Conservation (phyloP, 1,139 yeast species). For the Oligophagozyma castellii region DNA sequence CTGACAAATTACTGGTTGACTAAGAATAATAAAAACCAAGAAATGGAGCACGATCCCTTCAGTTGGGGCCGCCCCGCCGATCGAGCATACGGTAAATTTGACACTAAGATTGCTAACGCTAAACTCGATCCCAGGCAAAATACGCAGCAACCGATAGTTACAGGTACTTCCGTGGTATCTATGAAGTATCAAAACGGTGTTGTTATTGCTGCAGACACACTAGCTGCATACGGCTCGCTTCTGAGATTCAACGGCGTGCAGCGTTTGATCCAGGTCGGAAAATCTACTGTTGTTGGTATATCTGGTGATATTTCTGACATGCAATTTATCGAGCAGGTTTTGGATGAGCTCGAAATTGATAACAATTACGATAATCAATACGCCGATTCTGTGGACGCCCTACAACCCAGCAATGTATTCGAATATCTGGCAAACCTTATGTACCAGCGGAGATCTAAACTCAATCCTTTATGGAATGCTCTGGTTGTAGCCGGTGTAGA, state of each 20-base stretch:
- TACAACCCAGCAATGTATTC: constrained; percentile 78
- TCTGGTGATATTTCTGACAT: constrained; percentile 93
- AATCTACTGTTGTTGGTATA: constrained; percentile 78
- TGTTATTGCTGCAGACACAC: constrained; percentile 86
- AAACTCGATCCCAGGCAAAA: constrained; percentile 55
- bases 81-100: constrained; percentile 68
- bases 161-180: constrained; percentile 92
- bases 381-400: constrained; percentile 47
- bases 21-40: too few relatives aligned
- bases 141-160: constrained; percentile 88
- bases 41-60: constrained; percentile 96
- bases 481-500: constrained; percentile 81
- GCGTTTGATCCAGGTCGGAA: constrained; percentile 72
- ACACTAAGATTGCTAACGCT: constrained; percentile 57
- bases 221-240: constrained; percentile 89
- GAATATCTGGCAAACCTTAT: constrained; percentile 75
- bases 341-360: constrained; percentile 67
- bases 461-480: constrained; percentile 97
- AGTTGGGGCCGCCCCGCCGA: constrained; percentile 93
- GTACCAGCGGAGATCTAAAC: constrained; percentile 78
- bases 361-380: constrained; percentile 56
- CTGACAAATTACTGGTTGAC: too few relatives aligned
- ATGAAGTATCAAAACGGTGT: constrained; percentile 84
- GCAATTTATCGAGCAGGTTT: constrained; percentile 63
- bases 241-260: constrained; percentile 78